Conservation (phyloP, 129 eudicot species). For the Kitagawia praeruptora region DNA sequence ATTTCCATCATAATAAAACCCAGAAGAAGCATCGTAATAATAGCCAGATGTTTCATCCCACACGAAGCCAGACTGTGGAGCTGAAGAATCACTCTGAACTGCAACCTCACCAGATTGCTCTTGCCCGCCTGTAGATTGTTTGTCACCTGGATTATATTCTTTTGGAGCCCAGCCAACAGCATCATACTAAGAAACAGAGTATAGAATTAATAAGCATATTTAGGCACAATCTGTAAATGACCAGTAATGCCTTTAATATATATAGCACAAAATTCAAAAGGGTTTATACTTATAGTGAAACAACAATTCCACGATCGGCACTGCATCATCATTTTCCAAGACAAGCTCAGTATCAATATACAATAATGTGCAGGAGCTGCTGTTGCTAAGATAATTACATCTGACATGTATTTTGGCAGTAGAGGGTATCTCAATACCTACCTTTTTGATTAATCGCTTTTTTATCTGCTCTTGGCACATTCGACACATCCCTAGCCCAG, state of each 20-base stretch:
- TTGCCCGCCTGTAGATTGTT: constrained; percentile 47
- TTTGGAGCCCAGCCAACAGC: constrained; percentile 98
- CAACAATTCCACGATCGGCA: background rate
- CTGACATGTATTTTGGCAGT: background rate
- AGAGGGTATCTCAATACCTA: background rate
- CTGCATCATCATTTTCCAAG: background rate
- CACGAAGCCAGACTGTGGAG: constrained; percentile 46
- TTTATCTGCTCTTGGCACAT: background rate
- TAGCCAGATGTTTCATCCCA: constrained; percentile 99
- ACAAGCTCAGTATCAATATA: background rate
- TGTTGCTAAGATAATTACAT: background rate
- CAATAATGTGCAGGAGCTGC: background rate
- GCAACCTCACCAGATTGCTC: constrained; percentile 44
- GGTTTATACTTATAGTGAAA: background rate
- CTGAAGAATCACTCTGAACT: constrained; percentile 43
- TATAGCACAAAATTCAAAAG: background rate
- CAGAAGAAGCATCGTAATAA: constrained; percentile 90
- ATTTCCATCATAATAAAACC: constrained; percentile 91
- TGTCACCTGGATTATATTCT: constrained; percentile 91
- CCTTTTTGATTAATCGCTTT: background rate
- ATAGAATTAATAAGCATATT: constrained; percentile 1
- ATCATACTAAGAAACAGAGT: constrained; percentile 49
- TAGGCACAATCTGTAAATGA: background rate
- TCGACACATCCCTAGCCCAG: background rate
- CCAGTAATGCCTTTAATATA: background rate